phyloP scores from a whole-genome alignment of 2,329 filamentous ascomycete species.

The Fusarium robinianum region DNA sequence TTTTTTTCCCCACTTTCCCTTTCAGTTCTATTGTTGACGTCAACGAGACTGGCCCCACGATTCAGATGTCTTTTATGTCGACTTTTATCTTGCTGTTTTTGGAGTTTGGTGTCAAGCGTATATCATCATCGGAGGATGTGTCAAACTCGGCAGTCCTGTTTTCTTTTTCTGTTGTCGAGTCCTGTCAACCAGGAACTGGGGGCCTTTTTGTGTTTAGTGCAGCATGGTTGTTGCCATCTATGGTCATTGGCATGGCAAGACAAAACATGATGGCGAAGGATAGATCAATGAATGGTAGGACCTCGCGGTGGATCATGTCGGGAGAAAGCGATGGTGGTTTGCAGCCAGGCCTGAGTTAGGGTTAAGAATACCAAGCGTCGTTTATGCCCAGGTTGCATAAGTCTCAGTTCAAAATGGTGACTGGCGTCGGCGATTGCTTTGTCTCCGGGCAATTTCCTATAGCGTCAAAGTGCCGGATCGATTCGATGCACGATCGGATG shows the following conservation, averaged over 20 bases:
- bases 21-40: background rate
- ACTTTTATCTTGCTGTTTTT: conserved; percentile 10
- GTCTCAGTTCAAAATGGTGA: too few species aligned
- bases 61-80: conserved; percentile 8
- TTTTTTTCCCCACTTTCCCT: too few species aligned
- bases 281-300: conserved; percentile 9
- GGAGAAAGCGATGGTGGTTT: background rate
- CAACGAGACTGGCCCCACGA: conserved; percentile 10
- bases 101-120: conserved; percentile 30
- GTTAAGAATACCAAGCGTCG: conserved; percentile 4
- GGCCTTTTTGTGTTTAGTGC: too few species aligned
- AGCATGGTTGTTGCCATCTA: too few species aligned
- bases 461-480: too few species aligned
- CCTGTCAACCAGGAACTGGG: too few species aligned
- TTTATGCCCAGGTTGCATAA: conserved; percentile 1
- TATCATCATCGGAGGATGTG: conserved; percentile 7
- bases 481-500: too few species aligned
- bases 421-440: too few species aligned
- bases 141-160: too few species aligned
- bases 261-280: conserved; percentile 6
- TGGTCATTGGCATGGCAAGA: too few species aligned
- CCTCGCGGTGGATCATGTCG: conserved; percentile 5
- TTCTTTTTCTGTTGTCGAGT: too few species aligned
- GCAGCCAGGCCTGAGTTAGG: conserved; percentile 3
- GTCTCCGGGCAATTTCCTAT: too few species aligned